These are phyloP conservation scores for Phytopythium sindhum DNA, from an alignment of 352 stramenopile genomes.

Conservation along the genomic window DNA sequence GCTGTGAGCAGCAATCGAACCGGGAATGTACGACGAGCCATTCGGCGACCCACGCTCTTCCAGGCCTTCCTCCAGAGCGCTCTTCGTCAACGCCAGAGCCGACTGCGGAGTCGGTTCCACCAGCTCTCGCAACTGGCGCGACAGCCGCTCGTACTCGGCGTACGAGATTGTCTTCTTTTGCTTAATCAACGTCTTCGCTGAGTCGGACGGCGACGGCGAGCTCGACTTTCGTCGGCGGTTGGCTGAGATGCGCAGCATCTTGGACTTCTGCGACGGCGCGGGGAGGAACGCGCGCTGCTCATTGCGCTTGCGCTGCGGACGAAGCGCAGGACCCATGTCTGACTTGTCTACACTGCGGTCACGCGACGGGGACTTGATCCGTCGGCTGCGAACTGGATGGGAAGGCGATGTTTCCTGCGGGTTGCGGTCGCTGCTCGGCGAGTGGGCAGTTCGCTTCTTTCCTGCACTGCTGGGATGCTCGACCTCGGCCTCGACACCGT, in stretches of 20 bases:
- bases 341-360: constrained; percentile 20
- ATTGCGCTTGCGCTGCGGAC: constrained; percentile 33
- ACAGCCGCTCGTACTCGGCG: constrained; percentile 70
- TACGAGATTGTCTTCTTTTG: constrained; percentile 76
- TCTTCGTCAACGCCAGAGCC: constrained; percentile 53
- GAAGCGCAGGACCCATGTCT: constrained; percentile 28
- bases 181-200: constrained; percentile 58
- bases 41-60: constrained; percentile 29
- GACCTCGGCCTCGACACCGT: background rate
- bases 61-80: constrained; percentile 40
- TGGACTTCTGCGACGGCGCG: constrained; percentile 40
- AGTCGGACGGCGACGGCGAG: constrained; percentile 41
- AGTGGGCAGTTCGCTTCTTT: background rate
- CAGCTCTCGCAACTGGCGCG: constrained; percentile 56
- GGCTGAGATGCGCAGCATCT: constrained; percentile 34
- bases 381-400: background rate
- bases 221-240: constrained; percentile 24
- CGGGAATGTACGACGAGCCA: constrained; percentile 33
- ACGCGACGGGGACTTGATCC: constrained; percentile 19
- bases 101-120: constrained; percentile 63
- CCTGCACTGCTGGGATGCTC: background rate
- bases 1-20: constrained; percentile 27
- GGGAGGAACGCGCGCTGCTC: constrained; percentile 45
- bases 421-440: background rate
- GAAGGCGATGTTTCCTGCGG: constrained; percentile 6